Conservation (phyloP, 176 grass and related monocot genomes). For the Saccharum officinarum region DNA sequence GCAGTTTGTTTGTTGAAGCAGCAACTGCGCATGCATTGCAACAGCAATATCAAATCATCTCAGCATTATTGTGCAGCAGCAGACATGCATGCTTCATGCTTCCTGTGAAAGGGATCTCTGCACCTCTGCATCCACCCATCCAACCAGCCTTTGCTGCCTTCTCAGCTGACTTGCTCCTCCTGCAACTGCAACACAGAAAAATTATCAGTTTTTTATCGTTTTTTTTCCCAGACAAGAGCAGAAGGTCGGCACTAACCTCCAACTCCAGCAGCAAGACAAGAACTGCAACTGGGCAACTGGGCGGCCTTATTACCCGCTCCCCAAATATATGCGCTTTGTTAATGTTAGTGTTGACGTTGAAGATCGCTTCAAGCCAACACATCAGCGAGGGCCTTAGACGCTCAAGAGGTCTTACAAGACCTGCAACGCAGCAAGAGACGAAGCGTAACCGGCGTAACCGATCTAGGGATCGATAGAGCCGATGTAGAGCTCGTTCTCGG, state of each 20-base stretch:
- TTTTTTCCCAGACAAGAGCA: not conserved
- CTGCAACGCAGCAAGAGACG: no score
- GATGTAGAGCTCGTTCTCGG: no score
- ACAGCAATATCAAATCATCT: not conserved
- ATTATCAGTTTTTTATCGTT: not conserved
- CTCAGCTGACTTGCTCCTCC: conserved; percentile 38
- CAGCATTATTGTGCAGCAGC: not conserved
- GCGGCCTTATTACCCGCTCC: not conserved
- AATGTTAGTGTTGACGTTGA: no score
- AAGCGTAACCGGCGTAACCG: no score
- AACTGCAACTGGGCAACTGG: conserved; percentile 5
- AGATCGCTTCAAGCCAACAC: no score
- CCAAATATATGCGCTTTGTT: conserved; percentile 1
- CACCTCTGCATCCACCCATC: conserved; percentile 18
- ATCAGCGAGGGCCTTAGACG: no score
- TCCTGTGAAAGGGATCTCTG: conserved; percentile 42
- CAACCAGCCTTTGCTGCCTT: conserved; percentile 33
- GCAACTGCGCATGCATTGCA: not conserved
- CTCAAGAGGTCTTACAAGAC: no score
- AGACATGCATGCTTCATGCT: conserved; percentile 30
- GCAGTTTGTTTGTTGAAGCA: conserved; percentile 8
- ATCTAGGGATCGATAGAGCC: no score
- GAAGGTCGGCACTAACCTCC: not conserved
- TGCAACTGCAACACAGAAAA: not conserved
- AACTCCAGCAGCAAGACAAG: conserved; percentile 26